A percentile compares a stretch with the other conserved stretches of the same genome.
Conservation (phyloP, 192 early-diverging fungal genomes). For the Podila epicladia region DNA sequence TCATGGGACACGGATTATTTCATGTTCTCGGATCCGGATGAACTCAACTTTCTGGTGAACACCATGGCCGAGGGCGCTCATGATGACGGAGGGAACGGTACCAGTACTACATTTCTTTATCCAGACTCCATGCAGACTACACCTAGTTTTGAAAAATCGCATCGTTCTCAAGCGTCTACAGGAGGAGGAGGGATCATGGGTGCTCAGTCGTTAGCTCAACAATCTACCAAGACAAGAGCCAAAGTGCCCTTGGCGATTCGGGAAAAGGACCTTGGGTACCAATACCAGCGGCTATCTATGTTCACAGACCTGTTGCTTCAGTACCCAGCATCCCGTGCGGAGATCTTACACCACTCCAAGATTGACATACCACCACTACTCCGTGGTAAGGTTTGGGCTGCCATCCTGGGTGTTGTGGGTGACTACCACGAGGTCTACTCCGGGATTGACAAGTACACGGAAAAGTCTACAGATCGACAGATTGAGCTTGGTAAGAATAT, state of each 20-base stretch:
- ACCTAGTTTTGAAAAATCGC: conserved; percentile 7
- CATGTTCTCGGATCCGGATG: conserved; percentile 63
- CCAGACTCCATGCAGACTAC: conserved; percentile 39
- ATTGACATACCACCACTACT: conserved; percentile 69
- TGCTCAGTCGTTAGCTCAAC: conserved; percentile 13
- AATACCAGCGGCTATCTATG: conserved; percentile 61
- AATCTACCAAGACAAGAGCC: conserved; percentile 35
- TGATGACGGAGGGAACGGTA: neutral
- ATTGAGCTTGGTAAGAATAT: conserved; percentile 48
- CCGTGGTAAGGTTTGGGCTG: conserved; percentile 74
- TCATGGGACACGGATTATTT: conserved; percentile 69
- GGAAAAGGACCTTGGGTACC: conserved; percentile 69
- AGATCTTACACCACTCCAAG: conserved; percentile 68
- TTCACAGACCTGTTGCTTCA: conserved; percentile 65
- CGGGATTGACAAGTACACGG: conserved; percentile 61
- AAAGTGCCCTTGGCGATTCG: conserved; percentile 60
- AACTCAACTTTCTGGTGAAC: conserved; percentile 65
- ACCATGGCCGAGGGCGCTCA: conserved; percentile 21
- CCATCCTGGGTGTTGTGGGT: conserved; percentile 66
- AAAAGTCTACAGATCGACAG: conserved; percentile 65
- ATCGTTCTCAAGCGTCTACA: neutral
- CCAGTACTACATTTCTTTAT: conserved; percentile 27
- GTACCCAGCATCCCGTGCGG: conserved; percentile 65
- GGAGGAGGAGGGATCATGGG: neutral
- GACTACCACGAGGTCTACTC: conserved; percentile 64